A percentile compares a stretch with the other conserved stretches of the same genome.
Conservation (phyloP, 805 yeast genomes). For the Saccharomycopsis capsularis region DNA sequence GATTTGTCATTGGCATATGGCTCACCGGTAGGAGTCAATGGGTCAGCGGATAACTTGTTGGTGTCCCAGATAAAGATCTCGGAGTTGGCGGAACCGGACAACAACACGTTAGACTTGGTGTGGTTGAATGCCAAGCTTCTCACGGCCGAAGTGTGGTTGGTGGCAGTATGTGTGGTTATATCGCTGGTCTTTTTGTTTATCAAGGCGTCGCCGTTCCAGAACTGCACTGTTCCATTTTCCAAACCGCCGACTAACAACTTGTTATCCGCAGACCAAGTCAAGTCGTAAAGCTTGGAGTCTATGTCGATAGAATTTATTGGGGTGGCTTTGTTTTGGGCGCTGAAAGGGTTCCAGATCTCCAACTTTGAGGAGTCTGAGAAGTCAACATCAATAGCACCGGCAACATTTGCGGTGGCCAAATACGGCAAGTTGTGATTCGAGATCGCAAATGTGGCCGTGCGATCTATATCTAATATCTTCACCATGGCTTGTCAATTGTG, state of each 20-base stretch:
- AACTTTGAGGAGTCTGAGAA: slow-evolving; percentile 74
- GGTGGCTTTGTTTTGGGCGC: slow-evolving; percentile 22
- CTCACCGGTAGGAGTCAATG: slow-evolving; percentile 29
- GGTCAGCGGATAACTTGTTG: slow-evolving; percentile 44
- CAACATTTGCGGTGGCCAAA: slow-evolving; percentile 87
- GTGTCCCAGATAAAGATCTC: slow-evolving; percentile 90
- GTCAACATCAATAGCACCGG: slow-evolving; percentile 89
- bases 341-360: slow-evolving; percentile 68
- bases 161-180: slow-evolving; percentile 43
- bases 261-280: slow-evolving; percentile 72
- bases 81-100: slow-evolving; percentile 83
- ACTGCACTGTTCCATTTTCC: slow-evolving; percentile 72
- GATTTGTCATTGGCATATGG: slow-evolving; percentile 4
- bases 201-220: slow-evolving; percentile 62
- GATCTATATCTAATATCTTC: slow-evolving; percentile 72
- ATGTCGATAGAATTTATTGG: slow-evolving; percentile 41
- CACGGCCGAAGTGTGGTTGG: slow-evolving; percentile 63
- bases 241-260: slow-evolving; percentile 80
- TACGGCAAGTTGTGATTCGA: slow-evolving; percentile 67
- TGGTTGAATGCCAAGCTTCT: slow-evolving; percentile 73
- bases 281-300: slow-evolving; percentile 63
- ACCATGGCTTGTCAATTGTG: slow-evolving; percentile 26
- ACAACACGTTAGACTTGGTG: slow-evolving; percentile 61
- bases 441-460: slow-evolving; percentile 97
- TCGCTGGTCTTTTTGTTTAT: slow-evolving; percentile 33